Percentiles rank a stretch among this genome's conserved stretches.
Conservation (phyloP, 164 flowering plant genomes). For the Brasenia schreberi region DNA sequence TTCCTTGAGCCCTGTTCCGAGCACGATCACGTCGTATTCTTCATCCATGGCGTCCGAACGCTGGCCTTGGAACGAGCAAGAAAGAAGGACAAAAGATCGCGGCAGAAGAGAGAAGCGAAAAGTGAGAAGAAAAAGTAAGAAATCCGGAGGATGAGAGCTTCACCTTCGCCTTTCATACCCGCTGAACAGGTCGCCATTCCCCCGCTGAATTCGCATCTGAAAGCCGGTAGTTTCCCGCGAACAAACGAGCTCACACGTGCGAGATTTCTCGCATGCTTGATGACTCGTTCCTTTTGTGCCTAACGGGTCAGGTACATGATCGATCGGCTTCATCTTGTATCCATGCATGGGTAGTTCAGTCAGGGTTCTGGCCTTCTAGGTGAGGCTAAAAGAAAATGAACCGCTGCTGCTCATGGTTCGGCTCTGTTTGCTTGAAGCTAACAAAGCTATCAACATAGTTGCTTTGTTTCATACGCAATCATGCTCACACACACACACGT, state of each 20-base stretch:
- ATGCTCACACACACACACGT: too few species aligned
- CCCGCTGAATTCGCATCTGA: not conserved
- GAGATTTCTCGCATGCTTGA: not conserved
- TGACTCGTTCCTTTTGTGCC: not conserved
- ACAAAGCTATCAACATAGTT: too few species aligned
- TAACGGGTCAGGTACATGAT: too few species aligned
- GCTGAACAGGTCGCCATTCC: not conserved
- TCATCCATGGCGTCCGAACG: slow-evolving; percentile 18
- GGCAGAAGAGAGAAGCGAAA: not conserved
- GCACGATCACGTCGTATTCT: slow-evolving; percentile 21
- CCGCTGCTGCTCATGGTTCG: too few species aligned
- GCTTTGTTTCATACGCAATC: too few species aligned
- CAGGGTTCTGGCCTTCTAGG: too few species aligned
- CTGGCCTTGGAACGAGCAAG: not conserved
- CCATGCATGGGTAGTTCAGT: too few species aligned
- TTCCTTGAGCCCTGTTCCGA: slow-evolving; percentile 21
- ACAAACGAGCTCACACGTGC: slow-evolving; percentile 5
- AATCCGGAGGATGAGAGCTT: not conserved
- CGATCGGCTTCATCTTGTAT: too few species aligned
- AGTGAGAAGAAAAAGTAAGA: too few species aligned
- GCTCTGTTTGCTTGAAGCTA: too few species aligned
- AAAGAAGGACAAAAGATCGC: not conserved
- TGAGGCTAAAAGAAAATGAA: too few species aligned
- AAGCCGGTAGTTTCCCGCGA: not conserved
- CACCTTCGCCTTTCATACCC: not conserved